These are phyloP conservation scores for Colletotrichum musae DNA, from an alignment of 2,329 filamentous ascomycete genomes.

Conservation along the genomic window DNA sequence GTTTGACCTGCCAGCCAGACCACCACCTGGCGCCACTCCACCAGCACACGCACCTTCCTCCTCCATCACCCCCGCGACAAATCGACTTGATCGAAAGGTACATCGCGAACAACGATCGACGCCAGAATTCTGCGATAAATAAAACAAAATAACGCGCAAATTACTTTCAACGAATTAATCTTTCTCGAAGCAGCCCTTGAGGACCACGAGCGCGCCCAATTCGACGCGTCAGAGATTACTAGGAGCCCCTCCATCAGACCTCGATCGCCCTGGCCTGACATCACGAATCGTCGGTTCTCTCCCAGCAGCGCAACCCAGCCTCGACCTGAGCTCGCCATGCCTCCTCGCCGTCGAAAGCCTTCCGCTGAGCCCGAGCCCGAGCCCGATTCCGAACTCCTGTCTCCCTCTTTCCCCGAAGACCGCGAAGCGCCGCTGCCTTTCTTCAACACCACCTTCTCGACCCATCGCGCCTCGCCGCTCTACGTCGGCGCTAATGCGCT, in stretches of 20 bases:
- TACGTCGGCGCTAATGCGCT: conserved; percentile 61
- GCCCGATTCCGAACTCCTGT: conserved; percentile 10
- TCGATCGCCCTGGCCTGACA: not conserved
- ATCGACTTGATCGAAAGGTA: not conserved
- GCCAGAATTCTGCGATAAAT: not conserved
- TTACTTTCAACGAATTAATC: not conserved
- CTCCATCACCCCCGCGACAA: conserved; percentile 8
- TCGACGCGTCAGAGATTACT: not conserved
- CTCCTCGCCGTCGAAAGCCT: conserved; percentile 27
- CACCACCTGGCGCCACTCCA: conserved; percentile 2
- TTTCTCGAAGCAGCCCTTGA: not conserved
- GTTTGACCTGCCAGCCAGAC: not conserved
- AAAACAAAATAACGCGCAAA: not conserved
- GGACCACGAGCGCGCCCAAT: too few relatives aligned
- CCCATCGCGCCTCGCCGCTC: conserved; percentile 69
- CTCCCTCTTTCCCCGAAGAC: conserved; percentile 27
- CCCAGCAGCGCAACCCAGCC: too few relatives aligned
- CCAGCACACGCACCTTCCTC: not conserved
- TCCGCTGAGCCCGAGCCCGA: conserved; percentile 12
- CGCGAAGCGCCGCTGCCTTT: conserved; percentile 57
- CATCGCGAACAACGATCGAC: not conserved
- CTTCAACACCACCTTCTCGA: conserved; percentile 72
- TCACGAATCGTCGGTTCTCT: not conserved
- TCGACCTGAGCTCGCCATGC: not conserved
- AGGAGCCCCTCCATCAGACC: too few relatives aligned